Evolutionary conservation across 106 monocot species (phyloP).

Genomic region (Alisma plantagoaquatica): DNA sequence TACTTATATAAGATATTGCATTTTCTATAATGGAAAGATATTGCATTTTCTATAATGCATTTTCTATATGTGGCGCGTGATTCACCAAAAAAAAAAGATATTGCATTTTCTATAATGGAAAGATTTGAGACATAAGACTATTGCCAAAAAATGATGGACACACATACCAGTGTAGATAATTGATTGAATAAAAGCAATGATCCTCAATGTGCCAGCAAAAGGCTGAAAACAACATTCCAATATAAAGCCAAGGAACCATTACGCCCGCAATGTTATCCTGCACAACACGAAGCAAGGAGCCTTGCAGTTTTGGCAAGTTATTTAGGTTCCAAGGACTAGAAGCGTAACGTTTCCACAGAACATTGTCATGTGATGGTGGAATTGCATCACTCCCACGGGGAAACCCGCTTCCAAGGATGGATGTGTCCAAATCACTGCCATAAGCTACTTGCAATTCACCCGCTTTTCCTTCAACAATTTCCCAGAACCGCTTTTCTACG

Average conservation of each 20-base stretch:
- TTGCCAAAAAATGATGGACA: no score
- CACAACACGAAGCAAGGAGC: conserved; percentile 57
- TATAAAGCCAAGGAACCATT: conserved; percentile 81
- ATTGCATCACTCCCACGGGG: conserved; percentile 25
- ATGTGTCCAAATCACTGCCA: conserved; percentile 77
- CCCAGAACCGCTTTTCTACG: conserved; percentile 74
- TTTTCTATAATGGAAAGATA: no score
- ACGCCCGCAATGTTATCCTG: conserved; percentile 78
- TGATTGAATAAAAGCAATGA: conserved; percentile 89
- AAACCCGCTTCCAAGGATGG: conserved; percentile 55
- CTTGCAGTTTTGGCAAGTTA: conserved; percentile 70
- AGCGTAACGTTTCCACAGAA: conserved; percentile 41
- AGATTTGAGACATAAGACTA: no score
- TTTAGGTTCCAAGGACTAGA: conserved; percentile 77
- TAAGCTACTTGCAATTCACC: conserved; percentile 80
- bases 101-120: not conserved
- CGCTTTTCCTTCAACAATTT: conserved; percentile 66
- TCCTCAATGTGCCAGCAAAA: conserved; percentile 97
- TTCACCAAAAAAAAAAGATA: no score
- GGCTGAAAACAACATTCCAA: conserved; percentile 85
- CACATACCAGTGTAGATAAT: conserved; percentile 80
- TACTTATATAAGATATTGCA: no score
- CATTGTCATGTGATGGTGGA: conserved; percentile 20
- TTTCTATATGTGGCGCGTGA: no score
- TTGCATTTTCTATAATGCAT: no score